Base-by-base conservation (phyloP, 345 rosid species). In the Trapa bicornis region DNA sequence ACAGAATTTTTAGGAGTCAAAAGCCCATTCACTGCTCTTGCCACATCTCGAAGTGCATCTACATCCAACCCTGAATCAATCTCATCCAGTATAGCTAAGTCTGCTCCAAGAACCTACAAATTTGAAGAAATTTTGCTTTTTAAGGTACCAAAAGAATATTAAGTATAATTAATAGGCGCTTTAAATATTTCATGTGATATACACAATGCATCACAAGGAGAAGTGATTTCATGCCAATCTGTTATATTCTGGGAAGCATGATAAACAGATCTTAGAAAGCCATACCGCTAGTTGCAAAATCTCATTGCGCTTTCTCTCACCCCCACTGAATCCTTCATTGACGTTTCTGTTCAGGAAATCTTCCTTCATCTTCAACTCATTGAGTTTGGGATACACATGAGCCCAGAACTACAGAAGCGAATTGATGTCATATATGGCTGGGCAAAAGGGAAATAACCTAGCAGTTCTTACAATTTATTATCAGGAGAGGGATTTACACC, bases 311-410 rank as follows among this genome's bases (percentile, higher is more conserved):
- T 95, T 95, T 79, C 82, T 91, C 83, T 95, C 97, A 67, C 97
- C 99, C 15, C 99, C 97, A 68, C 99, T 94, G 72, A 94, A 94
- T 37, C 99, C 99, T 85, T 91, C 99, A 80, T 95, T 91, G 43
- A 95, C 99, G 78, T 94, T 94, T 81, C 99, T 81, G 75, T 89
- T 86, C 38, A 94, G 89, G 76, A 89, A 94, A 79, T 91, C 97
- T 0, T 75, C 86, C 82, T 86, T 87, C 96, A 91, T 91, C 77
- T 89, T 94, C 82, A 94, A 84, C 39, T 79, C 80, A 74, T 84
- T 86, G 6, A 94, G 93, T 76, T 94, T 94, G 57, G 96, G 86
- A 70, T 75, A 81, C 61, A 94, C 65, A 67, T 82, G 83, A 67
- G 84, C 83, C 77, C 80, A 91, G 79, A 94, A 89, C 99, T 89